Base-by-base conservation (phyloP, 2,329 filamentous ascomycete species). In the Sordariomycetes sp. region DNA sequence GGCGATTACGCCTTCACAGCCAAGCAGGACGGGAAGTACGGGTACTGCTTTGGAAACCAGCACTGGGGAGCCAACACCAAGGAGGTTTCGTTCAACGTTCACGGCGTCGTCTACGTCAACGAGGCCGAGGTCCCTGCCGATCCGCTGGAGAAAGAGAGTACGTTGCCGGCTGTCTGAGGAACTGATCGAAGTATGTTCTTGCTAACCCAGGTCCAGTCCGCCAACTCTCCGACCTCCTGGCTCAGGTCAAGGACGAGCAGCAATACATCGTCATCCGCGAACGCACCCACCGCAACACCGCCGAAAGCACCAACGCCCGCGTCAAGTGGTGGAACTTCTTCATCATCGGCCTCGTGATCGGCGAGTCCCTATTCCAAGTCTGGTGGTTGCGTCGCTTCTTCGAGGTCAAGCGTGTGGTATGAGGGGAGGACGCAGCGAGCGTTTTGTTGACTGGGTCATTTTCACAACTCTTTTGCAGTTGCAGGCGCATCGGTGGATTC, bases 241-340 rank as follows among this genome's bases (percentile, higher is more conserved):
- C 79, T 44, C 85, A 93, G 63, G 88, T 96, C 61, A 94, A 94
- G 69, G 92, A 96, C 59, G 92, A 98, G 68, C 92, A 98, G 66
- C 78, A 81, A 48, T 98, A 98, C 68, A 96, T 98, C 53, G 79
- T 98, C 42, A 67, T 96, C 39, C 83, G 92, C 49, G 92, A 98
- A 68, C 77, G 92, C 53, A 94, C 86, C 47, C 92, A 98, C 72
- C 78, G 92, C 57, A 98, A 98, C 68, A 98, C 92, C 8, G 92
- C 92, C 44, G 92, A 98, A 70, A 95, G 88, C 73, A 98, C 92
- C 52, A 98, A 98, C 63, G 75, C 79, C 48, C 76, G 92, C 46
- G 92, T 98, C 58, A 98, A 98, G 71, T 98, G 92, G 92, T 98
- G 92, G 92, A 95, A 92, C 61, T 75, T 96, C 49, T 96, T 96